Conservation (phyloP, 352 stramenopile genomes). For the Globisporangium lucens region DNA sequence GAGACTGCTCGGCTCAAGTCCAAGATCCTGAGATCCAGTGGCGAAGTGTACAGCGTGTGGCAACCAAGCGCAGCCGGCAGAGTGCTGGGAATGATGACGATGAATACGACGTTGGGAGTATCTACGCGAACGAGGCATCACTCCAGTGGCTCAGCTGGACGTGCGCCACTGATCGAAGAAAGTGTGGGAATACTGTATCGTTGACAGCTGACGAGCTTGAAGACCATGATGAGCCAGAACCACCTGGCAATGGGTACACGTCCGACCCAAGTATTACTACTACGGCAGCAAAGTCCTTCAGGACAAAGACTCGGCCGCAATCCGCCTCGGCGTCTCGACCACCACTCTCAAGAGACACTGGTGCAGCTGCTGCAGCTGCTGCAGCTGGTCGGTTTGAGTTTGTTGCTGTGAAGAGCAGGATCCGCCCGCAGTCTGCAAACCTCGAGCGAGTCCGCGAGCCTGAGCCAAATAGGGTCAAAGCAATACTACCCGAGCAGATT, state of each 20-base stretch:
- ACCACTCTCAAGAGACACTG: not conserved
- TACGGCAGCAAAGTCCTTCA: not conserved
- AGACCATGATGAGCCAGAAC: conserved; percentile 2
- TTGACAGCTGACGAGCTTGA: conserved; percentile 4
- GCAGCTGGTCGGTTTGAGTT: not conserved
- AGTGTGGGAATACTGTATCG: not conserved
- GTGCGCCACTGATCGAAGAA: conserved; percentile 11
- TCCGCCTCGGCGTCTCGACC: conserved; percentile 24
- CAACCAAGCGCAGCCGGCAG: not conserved
- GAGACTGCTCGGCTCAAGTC: not conserved
- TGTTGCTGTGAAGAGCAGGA: not conserved
- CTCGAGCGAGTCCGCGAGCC: not conserved
- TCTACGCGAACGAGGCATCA: conserved; percentile 17
- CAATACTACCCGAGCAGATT: conserved; percentile 1
- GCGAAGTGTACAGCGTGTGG: conserved; percentile 27
- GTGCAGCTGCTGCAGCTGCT: too few species aligned
- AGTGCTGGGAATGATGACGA: conserved; percentile 6
- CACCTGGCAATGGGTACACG: not conserved
- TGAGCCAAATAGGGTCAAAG: not conserved
- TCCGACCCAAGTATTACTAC: not conserved
- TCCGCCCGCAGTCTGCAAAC: conserved; percentile 19
- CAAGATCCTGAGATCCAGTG: conserved; percentile 17
- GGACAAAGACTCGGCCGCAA: conserved; percentile 23
- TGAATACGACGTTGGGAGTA: conserved; percentile 9
- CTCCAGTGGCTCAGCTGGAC: conserved; percentile 12